Conservation (phyloP, 2,329 filamentous ascomycete species). For the Sporothrix sp. region DNA sequence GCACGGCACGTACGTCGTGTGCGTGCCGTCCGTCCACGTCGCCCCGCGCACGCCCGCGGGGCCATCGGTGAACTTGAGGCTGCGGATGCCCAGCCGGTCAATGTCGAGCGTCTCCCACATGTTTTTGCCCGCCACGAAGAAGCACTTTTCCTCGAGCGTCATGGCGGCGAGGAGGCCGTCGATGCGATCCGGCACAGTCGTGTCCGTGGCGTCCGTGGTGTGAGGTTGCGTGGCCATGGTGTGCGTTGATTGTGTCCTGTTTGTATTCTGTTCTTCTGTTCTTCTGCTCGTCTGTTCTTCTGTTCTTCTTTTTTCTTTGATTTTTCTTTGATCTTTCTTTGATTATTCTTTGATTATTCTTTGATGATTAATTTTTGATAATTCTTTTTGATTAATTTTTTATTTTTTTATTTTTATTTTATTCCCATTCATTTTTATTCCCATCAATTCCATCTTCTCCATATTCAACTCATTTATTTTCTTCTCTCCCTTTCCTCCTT, state of each 20-base stretch:
- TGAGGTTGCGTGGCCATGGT: no score
- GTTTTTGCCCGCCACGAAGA: conserved; percentile 14
- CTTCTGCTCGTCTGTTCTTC: not conserved
- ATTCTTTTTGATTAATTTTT: no score
- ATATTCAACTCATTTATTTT: no score
- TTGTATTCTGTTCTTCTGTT: not conserved
- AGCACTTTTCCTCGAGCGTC: conserved; percentile 16
- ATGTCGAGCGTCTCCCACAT: conserved; percentile 18
- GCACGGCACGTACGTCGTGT: conserved; percentile 73
- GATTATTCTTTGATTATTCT: not conserved
- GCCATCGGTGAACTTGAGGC: conserved; percentile 52
- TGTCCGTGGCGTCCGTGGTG: not conserved
- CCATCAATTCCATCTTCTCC: no score
- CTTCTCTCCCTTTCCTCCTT: no score
- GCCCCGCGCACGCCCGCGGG: conserved; percentile 61
- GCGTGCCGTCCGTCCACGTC: conserved; percentile 56
- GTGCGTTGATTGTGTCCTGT: not conserved
- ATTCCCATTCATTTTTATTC: no score
- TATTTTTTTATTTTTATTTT: no score
- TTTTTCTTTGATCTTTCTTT: not conserved
- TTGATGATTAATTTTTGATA: no score
- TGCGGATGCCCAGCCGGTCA: conserved; percentile 14
- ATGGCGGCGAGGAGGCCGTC: conserved; percentile 5
- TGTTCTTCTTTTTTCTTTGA: not conserved
- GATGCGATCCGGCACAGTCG: no score